Conservation (phyloP, 2,329 filamentous ascomycete genomes). For the Ascochyta fabae region DNA sequence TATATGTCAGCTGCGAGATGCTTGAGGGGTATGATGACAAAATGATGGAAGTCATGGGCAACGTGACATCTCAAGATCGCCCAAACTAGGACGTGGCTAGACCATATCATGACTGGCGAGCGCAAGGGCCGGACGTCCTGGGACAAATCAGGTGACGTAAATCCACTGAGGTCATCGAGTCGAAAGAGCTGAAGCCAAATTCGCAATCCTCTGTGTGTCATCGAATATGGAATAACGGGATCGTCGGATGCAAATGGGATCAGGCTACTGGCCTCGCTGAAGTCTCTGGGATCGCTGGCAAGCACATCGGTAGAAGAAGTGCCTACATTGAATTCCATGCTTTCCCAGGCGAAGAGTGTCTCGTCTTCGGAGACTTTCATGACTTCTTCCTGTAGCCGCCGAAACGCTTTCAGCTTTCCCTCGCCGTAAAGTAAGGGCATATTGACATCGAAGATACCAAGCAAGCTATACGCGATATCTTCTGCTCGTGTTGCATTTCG, state of each 20-base stretch:
- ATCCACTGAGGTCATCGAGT: not conserved
- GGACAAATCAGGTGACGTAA: not conserved
- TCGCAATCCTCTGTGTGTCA: constrained; percentile 23
- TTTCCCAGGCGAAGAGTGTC: constrained; percentile 28
- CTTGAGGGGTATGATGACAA: constrained; percentile 18
- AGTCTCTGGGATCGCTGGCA: constrained; percentile 19
- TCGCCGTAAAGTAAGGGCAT: constrained; percentile 30
- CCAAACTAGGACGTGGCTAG: constrained; percentile 9
- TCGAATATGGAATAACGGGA: constrained; percentile 10
- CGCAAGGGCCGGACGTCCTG: constrained; percentile 6
- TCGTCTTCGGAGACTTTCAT: constrained; percentile 29
- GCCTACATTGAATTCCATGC: not conserved
- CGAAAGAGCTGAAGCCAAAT: constrained; percentile 16
- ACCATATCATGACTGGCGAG: constrained; percentile 18
- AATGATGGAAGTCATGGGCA: constrained; percentile 15
- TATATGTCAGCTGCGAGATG: constrained; percentile 17
- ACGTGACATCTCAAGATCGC: constrained; percentile 18
- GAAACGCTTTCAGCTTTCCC: constrained; percentile 23
- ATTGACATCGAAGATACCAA: constrained; percentile 31
- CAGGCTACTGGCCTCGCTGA: constrained; percentile 11
- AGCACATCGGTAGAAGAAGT: constrained; percentile 13
- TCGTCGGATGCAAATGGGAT: constrained; percentile 18
- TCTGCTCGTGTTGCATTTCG: constrained; percentile 26
- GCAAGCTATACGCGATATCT: constrained; percentile 30
- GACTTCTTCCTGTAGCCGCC: constrained; percentile 32